These are phyloP conservation scores for Wickerhamiella infanticola DNA, from an alignment of 1,139 yeast genomes.

Conservation along the genomic window DNA sequence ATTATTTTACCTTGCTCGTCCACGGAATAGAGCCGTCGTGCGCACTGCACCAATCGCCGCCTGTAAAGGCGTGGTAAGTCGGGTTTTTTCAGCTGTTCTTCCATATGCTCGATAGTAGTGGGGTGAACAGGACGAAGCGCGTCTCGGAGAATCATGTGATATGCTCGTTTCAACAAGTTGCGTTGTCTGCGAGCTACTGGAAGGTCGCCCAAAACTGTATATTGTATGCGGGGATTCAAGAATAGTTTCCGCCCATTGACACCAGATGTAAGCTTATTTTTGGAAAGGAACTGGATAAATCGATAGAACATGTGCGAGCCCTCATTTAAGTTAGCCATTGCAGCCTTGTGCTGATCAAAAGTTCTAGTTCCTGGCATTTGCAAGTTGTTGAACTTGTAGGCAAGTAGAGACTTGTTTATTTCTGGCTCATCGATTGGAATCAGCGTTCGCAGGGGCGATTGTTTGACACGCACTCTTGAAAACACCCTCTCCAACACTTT, in stretches of 20 bases:
- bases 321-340: neutral
- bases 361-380: conserved; percentile 1
- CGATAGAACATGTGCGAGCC: neutral
- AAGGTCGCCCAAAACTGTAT: conserved; percentile 4
- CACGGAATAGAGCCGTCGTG: conserved; percentile 2
- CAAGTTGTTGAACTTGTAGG: conserved; percentile 5
- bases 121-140: conserved; percentile 5
- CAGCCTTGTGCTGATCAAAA: conserved; percentile 1
- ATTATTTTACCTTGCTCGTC: neutral
- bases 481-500: conserved; percentile 3
- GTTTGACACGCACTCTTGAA: neutral
- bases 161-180: conserved; percentile 1
- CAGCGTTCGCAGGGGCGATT: conserved; percentile 3
- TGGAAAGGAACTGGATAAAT: neutral
- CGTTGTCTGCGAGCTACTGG: conserved; percentile 5
- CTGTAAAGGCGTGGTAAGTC: neutral
- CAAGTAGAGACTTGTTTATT: neutral
- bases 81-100: neutral
- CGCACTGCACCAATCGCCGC: conserved; percentile 5
- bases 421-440: neutral
- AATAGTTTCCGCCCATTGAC: conserved; percentile 5
- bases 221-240: neutral
- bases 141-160: conserved; percentile 5
- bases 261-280: conserved; percentile 1
- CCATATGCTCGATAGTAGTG: conserved; percentile 2